phyloP scores from a whole-genome alignment of 1,284 basidiomycete genomes.

The Heterobasidion occidentale region DNA sequence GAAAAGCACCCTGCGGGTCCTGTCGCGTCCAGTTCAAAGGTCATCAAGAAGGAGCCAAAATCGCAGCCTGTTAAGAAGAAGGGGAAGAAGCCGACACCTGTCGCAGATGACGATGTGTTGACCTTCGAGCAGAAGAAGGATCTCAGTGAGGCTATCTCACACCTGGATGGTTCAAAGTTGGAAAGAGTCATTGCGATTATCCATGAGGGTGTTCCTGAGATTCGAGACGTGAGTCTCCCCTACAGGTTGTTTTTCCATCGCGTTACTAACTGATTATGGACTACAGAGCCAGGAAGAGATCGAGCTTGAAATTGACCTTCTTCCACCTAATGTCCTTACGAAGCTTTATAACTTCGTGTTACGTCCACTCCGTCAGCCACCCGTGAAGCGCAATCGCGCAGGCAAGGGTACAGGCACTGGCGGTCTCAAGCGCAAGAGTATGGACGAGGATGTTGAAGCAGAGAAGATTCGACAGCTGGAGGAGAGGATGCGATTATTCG shows the following conservation, averaged over 20 bases:
- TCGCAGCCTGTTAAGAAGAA: slow-evolving; percentile 42
- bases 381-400: slow-evolving; percentile 55
- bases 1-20: slow-evolving; percentile 59
- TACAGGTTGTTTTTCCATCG: slow-evolving; percentile 3
- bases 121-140: slow-evolving; percentile 96
- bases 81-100: slow-evolving; percentile 26
- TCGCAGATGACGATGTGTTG: slow-evolving; percentile 59
- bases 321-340: slow-evolving; percentile 77
- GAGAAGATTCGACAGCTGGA: slow-evolving; percentile 88
- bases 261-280: slow-evolving; percentile 9
- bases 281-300: slow-evolving; percentile 88
- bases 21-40: slow-evolving; percentile 57
- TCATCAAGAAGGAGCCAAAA: slow-evolving; percentile 33
- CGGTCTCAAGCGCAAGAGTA: slow-evolving; percentile 83
- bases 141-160: slow-evolving; percentile 84
- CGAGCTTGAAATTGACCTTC: slow-evolving; percentile 89
- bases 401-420: slow-evolving; percentile 79
- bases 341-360: slow-evolving; percentile 94
- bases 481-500: slow-evolving; percentile 71
- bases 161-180: slow-evolving; percentile 70
- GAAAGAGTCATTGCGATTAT: slow-evolving; percentile 89
- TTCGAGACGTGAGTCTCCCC: slow-evolving; percentile 69
- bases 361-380: slow-evolving; percentile 55
- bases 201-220: slow-evolving; percentile 81
- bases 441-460: slow-evolving; percentile 84